phyloP scores from a whole-genome alignment of 2,329 filamentous ascomycete species.

The Hysterium pulicare region DNA sequence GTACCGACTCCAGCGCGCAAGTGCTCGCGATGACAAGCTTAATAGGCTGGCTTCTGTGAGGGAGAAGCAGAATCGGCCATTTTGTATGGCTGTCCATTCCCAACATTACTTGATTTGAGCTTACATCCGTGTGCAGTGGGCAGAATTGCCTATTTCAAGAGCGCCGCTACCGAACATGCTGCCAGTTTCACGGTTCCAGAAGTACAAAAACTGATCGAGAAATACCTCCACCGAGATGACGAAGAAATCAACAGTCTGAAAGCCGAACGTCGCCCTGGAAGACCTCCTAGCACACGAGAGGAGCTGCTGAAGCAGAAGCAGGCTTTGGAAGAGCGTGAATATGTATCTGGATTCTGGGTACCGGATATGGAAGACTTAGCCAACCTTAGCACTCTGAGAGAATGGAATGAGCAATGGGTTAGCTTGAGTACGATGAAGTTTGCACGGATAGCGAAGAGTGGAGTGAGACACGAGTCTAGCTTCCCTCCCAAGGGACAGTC shows the following conservation, averaged over 20 bases:
- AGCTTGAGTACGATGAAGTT: slow-evolving; percentile 74
- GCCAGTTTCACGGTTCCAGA: slow-evolving; percentile 46
- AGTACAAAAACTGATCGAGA: slow-evolving; percentile 51
- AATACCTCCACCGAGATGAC: slow-evolving; percentile 60
- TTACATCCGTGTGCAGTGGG: slow-evolving; percentile 50
- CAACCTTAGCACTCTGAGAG: slow-evolving; percentile 62
- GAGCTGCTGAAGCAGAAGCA: slow-evolving; percentile 72
- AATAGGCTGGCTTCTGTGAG: slow-evolving; percentile 67
- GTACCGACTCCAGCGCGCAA: slow-evolving; percentile 73
- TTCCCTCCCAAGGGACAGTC: slow-evolving; percentile 65
- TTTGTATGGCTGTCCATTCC: slow-evolving; percentile 53
- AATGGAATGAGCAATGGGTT: slow-evolving; percentile 83
- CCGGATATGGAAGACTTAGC: slow-evolving; percentile 70
- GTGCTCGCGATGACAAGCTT: slow-evolving; percentile 77
- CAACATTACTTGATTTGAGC: neutral
- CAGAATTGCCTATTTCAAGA: slow-evolving; percentile 69
- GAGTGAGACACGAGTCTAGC: slow-evolving; percentile 63
- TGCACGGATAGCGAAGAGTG: slow-evolving; percentile 66
- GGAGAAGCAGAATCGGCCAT: slow-evolving; percentile 69
- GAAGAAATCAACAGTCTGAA: slow-evolving; percentile 66
- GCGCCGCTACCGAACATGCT: slow-evolving; percentile 55
- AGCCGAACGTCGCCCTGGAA: slow-evolving; percentile 69
- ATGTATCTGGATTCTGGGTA: slow-evolving; percentile 78
- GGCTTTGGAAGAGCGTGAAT: slow-evolving; percentile 71
- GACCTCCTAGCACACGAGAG: slow-evolving; percentile 74